phyloP scores from a whole-genome alignment of 192 early-diverging fungal genomes.

The Backusella mclennaniae region DNA sequence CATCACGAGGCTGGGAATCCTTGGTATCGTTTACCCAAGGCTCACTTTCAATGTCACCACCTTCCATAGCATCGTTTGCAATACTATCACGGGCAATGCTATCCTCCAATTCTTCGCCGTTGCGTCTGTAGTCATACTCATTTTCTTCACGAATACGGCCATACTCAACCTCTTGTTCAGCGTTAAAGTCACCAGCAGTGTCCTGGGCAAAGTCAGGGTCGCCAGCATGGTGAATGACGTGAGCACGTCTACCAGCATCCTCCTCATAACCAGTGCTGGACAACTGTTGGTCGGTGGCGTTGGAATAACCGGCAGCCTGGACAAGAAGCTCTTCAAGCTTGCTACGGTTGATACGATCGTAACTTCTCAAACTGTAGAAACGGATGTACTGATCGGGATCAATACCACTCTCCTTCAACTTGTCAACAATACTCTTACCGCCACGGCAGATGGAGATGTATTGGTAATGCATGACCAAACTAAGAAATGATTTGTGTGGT shows the following conservation, averaged over 20 bases:
- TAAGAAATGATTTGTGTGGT: background rate
- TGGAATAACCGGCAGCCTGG: slow-evolving; percentile 20
- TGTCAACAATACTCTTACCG: slow-evolving; percentile 63
- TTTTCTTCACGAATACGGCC: slow-evolving; percentile 15
- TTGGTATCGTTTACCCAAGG: background rate
- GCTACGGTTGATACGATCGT: slow-evolving; percentile 62
- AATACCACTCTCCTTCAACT: slow-evolving; percentile 56
- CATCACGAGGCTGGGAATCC: background rate
- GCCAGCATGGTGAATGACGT: slow-evolving; percentile 18
- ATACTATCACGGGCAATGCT: slow-evolving; percentile 6
- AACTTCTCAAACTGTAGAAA: slow-evolving; percentile 77
- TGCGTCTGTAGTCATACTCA: background rate
- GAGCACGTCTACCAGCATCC: background rate
- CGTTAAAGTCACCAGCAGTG: slow-evolving; percentile 6
- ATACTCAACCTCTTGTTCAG: slow-evolving; percentile 28
- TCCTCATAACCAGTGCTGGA: slow-evolving; percentile 4
- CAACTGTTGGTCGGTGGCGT: slow-evolving; percentile 3
- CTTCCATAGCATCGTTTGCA: slow-evolving; percentile 6
- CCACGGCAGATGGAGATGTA: slow-evolving; percentile 81
- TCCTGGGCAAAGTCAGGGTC: slow-evolving; percentile 30
- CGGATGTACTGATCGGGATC: slow-evolving; percentile 62
- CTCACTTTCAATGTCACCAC: background rate
- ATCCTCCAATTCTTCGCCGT: background rate
- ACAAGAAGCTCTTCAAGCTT: slow-evolving; percentile 22
- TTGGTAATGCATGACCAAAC: slow-evolving; percentile 78